Evolutionary conservation across 2,329 filamentous ascomycete genomes (phyloP), one percentile per base, ranked within the genome.

Genomic region (Colletotrichum spinosum): DNA sequence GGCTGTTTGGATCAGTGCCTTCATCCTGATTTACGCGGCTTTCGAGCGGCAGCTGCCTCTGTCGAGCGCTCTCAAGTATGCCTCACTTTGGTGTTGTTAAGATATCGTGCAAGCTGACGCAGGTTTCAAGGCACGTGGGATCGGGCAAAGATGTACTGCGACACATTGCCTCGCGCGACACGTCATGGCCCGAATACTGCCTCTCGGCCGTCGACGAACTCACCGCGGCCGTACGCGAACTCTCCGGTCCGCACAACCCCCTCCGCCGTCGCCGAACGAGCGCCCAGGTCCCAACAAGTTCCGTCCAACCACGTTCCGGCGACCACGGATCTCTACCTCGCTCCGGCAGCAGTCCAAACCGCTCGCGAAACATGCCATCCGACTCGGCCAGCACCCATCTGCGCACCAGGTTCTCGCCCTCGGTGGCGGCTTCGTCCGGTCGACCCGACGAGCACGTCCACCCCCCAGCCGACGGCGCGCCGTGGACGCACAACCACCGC

Each of bases 1-100:
- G 83, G 80, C 79, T 1, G 76, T 83, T 0, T 86, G 83, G 83
- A 85, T 85, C 68, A 84, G 82, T 61, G 81, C 81, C 1, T 82
- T 86, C 44, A 80, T 86, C 17, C 70, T 86, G 4, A 79, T 84
- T 4, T 83, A 84, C 55, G 84, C 83, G 4, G 82, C 81, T 0
- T 81, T 80, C 66, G 80, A 82, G 65, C 75, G 76, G 1, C 77
- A 84, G 38, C 71, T 84, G 4, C 74, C 79, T 0, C 65, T 77
- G 0, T 61, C 72, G 0, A 76, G 77, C 12, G 79, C 80, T 0
- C 67, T 79, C 4, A 80, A 78, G 77, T 83, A 77, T 57, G 73
- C 25, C 1, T 25, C 4, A 25, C 3, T 25, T 25, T 5, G 25
- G 1, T 25, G 1, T 25, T 5, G 25, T 25, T 4, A 5, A 25